Evolutionary conservation across 2,329 filamentous ascomycete species (phyloP).

Genomic region (Aspergillus chevalieri): DNA sequence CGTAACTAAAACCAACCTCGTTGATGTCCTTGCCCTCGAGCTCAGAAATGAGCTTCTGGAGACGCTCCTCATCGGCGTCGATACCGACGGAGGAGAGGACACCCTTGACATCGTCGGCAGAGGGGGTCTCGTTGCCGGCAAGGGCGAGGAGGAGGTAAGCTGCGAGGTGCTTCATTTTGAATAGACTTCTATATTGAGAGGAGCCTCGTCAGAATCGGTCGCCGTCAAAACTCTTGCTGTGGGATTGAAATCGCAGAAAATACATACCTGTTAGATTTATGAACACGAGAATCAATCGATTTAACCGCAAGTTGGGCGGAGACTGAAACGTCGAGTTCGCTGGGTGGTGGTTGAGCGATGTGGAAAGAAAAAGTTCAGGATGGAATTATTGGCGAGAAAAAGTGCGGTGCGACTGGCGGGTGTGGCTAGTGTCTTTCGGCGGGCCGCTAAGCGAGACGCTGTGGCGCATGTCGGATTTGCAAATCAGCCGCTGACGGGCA

Average conservation of each 20-base stretch:
- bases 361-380: constrained; percentile 23
- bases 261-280: constrained; percentile 22
- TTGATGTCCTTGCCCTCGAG: constrained; percentile 64
- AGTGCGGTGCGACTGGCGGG: constrained; percentile 30
- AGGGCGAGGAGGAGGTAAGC: constrained; percentile 96
- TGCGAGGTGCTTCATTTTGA: constrained; percentile 99
- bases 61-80: constrained; percentile 83
- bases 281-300: constrained; percentile 81
- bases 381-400: constrained; percentile 28
- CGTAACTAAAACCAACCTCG: constrained; percentile 58
- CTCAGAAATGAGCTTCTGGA: constrained; percentile 81
- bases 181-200: constrained; percentile 16
- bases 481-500: constrained; percentile 6
- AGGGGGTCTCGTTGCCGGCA: constrained; percentile 84
- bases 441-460: constrained; percentile 31
- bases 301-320: constrained; percentile 98
- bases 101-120: constrained; percentile 74
- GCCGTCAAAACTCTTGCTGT: neutral
- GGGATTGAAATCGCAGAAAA: constrained; percentile 6
- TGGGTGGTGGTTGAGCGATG: constrained; percentile 23
- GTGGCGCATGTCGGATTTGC: constrained; percentile 18
- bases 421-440: constrained; percentile 27
- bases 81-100: constrained; percentile 93
- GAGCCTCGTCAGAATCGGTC: constrained; percentile 14
- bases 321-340: constrained; percentile 98